phyloP scores from a whole-genome alignment of 1,284 basidiomycete genomes.

The Cutaneotrichosporon sp. region DNA sequence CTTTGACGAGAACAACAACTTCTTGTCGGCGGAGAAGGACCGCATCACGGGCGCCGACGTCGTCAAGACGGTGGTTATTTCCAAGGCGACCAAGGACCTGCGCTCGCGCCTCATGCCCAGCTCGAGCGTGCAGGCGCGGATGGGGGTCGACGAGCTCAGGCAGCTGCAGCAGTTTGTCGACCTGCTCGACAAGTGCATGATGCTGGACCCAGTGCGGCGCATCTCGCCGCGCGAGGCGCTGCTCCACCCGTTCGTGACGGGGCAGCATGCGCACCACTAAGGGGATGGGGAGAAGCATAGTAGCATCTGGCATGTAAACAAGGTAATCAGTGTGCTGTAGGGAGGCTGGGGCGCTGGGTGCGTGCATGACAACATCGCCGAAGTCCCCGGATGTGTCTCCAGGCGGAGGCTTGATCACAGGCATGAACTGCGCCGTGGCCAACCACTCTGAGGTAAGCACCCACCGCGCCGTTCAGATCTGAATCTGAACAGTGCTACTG shows the following conservation, averaged over 20 bases:
- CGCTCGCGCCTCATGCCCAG: conserved; percentile 79
- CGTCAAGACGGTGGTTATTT: conserved; percentile 75
- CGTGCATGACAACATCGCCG: too few relatives aligned
- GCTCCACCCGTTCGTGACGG: conserved; percentile 74
- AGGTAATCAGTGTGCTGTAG: too few relatives aligned
- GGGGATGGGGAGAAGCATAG: too few relatives aligned
- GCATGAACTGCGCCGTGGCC: too few relatives aligned
- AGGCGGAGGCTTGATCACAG: too few relatives aligned
- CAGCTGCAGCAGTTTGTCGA: conserved; percentile 83
- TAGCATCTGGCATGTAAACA: too few relatives aligned
- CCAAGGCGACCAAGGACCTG: conserved; percentile 81
- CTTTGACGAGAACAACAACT: conserved; percentile 78
- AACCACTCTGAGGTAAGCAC: too few relatives aligned
- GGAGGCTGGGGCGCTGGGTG: too few relatives aligned
- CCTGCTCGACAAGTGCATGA: conserved; percentile 85
- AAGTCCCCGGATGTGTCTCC: too few relatives aligned
- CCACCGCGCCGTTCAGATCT: too few relatives aligned
- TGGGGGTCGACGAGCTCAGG: conserved; percentile 86
- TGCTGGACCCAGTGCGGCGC: conserved; percentile 83
- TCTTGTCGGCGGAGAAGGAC: conserved; percentile 72
- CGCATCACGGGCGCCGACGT: conserved; percentile 77
- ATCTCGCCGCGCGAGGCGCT: conserved; percentile 87
- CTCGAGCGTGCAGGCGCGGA: conserved; percentile 64
- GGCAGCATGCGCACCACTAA: conserved; percentile 10
- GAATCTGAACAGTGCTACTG: too few relatives aligned